Evolutionary conservation across 805 yeast species (phyloP).

Genomic region (Lipomyces kockii): DNA sequence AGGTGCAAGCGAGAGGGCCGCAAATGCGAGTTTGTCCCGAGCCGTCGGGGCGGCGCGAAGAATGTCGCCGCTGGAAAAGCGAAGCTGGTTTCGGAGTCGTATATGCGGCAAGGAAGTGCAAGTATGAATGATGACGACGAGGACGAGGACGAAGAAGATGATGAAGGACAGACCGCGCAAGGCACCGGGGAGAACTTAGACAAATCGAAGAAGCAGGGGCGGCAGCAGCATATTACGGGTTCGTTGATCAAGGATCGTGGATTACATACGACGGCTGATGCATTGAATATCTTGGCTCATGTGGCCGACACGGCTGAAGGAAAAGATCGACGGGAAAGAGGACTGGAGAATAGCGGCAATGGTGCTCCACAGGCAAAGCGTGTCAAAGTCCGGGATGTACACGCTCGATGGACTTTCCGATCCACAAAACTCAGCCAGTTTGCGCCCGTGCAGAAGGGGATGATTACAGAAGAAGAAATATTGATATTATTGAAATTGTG

Average conservation of each 20-base stretch:
- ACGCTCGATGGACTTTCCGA: conserved; percentile 31
- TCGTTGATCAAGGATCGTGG: conserved; percentile 39
- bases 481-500: conserved; percentile 40
- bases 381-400: conserved; percentile 6
- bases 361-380: conserved; percentile 14
- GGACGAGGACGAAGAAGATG: conserved; percentile 44
- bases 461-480: conserved; percentile 58
- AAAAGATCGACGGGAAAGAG: conserved; percentile 13
- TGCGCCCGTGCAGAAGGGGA: conserved; percentile 47
- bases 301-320: conserved; percentile 43
- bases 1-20: conserved; percentile 82
- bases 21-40: conserved; percentile 74
- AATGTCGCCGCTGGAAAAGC: conserved; percentile 47
- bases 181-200: no score
- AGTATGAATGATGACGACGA: conserved; percentile 24
- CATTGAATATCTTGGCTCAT: conserved; percentile 47
- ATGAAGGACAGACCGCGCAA: background rate
- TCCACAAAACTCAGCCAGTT: conserved; percentile 31
- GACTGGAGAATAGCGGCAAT: background rate
- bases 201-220: background rate
- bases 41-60: conserved; percentile 57
- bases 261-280: conserved; percentile 48
- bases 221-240: conserved; percentile 17
- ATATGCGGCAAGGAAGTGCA: conserved; percentile 1
- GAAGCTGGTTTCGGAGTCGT: conserved; percentile 29